Percentiles rank a stretch among this genome's conserved stretches.
phyloP scores from a whole-genome alignment of 352 stramenopile species.

The Pythium dissotocum region DNA sequence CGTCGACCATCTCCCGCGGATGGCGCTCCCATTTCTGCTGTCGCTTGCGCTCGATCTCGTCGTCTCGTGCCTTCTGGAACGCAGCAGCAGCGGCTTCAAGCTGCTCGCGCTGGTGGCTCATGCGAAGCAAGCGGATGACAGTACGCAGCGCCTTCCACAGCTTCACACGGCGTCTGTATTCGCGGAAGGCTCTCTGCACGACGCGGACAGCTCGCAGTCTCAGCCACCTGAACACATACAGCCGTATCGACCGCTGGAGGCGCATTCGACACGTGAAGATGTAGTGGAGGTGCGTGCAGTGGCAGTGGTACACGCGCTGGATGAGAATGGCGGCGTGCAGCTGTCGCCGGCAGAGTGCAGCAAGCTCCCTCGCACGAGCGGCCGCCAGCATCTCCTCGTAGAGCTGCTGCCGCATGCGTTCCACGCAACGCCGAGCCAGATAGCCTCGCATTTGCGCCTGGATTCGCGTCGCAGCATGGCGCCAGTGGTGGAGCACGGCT shows the following conservation, averaged over 20 bases:
- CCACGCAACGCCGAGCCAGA: conserved; percentile 34
- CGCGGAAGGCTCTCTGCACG: conserved; percentile 43
- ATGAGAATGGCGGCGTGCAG: conserved; percentile 34
- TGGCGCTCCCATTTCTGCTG: conserved; percentile 10
- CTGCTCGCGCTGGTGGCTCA: conserved; percentile 32
- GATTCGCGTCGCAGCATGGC: conserved; percentile 36
- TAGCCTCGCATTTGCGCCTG: conserved; percentile 45
- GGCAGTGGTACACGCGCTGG: conserved; percentile 36
- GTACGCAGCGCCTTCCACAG: conserved; percentile 27
- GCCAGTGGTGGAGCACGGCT: conserved; percentile 40
- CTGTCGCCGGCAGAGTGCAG: conserved; percentile 25
- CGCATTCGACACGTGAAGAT: conserved; percentile 30
- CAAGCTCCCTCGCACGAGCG: conserved; percentile 25
- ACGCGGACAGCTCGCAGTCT: conserved; percentile 27
- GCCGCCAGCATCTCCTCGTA: conserved; percentile 31
- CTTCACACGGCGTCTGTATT: conserved; percentile 34
- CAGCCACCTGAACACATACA: conserved; percentile 41
- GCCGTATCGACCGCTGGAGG: conserved; percentile 32
- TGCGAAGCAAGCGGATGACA: conserved; percentile 34
- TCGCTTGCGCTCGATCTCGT: conserved; percentile 7
- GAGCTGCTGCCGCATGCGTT: conserved; percentile 29
- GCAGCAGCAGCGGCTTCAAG: conserved; percentile 26
- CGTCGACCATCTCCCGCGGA: conserved; percentile 11
- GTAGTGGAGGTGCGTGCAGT: conserved; percentile 25
- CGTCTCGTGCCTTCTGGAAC: conserved; percentile 30